Percentiles rank a stretch among this genome's conserved stretches.
phyloP scores from a whole-genome alignment of 768 basidiomycete species.

The Suillus variegatus region DNA sequence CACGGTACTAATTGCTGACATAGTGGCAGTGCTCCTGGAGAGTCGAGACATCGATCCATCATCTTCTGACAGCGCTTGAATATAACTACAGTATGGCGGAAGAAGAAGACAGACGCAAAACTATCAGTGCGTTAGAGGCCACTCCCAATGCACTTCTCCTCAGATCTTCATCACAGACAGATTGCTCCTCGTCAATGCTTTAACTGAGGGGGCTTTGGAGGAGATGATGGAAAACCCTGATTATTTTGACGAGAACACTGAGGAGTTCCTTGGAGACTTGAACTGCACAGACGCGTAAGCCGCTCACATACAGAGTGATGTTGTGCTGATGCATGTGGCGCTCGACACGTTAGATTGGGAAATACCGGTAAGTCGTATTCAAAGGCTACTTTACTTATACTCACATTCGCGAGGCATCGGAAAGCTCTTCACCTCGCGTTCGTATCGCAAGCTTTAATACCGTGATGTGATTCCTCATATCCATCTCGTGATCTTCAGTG shows the following conservation, averaged over 20 bases:
- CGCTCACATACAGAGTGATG: neutral
- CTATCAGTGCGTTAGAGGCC: conserved; percentile 22
- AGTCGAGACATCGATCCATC: too few relatives aligned
- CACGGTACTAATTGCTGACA: neutral
- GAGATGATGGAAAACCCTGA: conserved; percentile 23
- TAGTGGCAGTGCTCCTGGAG: too few relatives aligned
- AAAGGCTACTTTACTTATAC: conserved; percentile 3
- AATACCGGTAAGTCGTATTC: conserved; percentile 30
- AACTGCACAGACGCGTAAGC: conserved; percentile 33
- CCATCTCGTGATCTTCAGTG: neutral
- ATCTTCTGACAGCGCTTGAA: neutral
- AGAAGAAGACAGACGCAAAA: conserved; percentile 13
- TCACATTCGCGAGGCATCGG: neutral
- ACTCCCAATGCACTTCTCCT: neutral
- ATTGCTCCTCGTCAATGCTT: conserved; percentile 24
- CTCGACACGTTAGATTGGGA: conserved; percentile 19
- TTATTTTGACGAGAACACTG: conserved; percentile 16
- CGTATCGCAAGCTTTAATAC: conserved; percentile 11
- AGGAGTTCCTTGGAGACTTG: conserved; percentile 29
- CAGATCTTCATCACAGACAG: conserved; percentile 20
- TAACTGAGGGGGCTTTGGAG: conserved; percentile 27
- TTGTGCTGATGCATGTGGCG: neutral
- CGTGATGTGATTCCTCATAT: conserved; percentile 1
- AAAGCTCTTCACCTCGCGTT: conserved; percentile 35
- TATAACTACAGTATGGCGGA: conserved; percentile 14